Evolutionary conservation across 768 basidiomycete species (phyloP).

Genomic region (Wakefieldia striispora): DNA sequence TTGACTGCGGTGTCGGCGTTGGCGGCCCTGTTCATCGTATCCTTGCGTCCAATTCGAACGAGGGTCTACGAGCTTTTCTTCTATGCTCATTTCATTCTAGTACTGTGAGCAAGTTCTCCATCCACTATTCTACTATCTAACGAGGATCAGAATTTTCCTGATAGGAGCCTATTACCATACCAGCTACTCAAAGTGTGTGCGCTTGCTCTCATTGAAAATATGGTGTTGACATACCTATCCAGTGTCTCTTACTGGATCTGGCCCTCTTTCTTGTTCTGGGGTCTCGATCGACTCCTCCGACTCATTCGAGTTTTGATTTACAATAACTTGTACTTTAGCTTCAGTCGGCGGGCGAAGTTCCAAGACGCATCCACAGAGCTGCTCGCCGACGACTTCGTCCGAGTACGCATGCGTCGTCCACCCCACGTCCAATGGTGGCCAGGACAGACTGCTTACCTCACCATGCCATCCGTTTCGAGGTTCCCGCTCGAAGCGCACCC

Average conservation of each 20-base stretch:
- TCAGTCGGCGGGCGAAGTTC: constrained; percentile 20
- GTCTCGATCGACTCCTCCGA: constrained; percentile 51
- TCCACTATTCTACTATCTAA: constrained; percentile 1
- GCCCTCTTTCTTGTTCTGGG: constrained; percentile 32
- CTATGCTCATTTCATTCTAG: constrained; percentile 42
- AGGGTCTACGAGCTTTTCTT: constrained; percentile 53
- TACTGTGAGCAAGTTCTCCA: constrained; percentile 33
- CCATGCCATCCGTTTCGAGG: constrained; percentile 44
- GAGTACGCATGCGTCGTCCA: constrained; percentile 44
- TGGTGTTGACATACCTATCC: neutral
- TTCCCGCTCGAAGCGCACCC: constrained; percentile 56
- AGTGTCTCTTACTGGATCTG: constrained; percentile 29
- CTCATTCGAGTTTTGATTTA: constrained; percentile 40
- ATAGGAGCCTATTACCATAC: constrained; percentile 44
- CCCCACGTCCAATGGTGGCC: constrained; percentile 50
- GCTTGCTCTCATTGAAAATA: neutral
- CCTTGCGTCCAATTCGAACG: constrained; percentile 47
- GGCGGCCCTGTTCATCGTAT: constrained; percentile 43
- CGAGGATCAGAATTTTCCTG: constrained; percentile 29
- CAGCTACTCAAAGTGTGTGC: constrained; percentile 14
- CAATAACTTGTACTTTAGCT: constrained; percentile 42
- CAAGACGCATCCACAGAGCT: constrained; percentile 42
- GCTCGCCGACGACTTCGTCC: constrained; percentile 46
- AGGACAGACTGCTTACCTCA: constrained; percentile 55
- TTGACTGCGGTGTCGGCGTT: constrained; percentile 39